Evolutionary conservation across 1,284 basidiomycete genomes (phyloP).

Genomic region (Leccinum solheimii): DNA sequence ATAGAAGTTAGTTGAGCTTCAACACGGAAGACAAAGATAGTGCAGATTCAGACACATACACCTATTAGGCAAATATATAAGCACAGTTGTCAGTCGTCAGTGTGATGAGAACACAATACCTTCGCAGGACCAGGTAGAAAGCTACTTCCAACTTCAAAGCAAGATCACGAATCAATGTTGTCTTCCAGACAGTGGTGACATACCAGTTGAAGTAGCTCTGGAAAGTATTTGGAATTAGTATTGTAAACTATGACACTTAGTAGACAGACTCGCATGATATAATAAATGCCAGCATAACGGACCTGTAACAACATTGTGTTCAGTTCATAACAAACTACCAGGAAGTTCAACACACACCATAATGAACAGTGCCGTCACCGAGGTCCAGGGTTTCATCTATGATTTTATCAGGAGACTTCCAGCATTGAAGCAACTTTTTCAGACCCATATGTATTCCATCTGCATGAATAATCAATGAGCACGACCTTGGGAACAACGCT

Average conservation of each 20-base stretch:
- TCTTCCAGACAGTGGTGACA: not conserved
- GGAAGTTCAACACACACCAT: not conserved
- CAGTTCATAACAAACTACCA: not conserved
- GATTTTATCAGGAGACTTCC: not conserved
- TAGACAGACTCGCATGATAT: not conserved
- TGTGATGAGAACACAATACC: not conserved
- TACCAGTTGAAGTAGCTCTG: not conserved
- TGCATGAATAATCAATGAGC: not conserved
- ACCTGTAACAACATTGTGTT: not conserved
- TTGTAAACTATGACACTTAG: not conserved
- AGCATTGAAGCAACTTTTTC: not conserved
- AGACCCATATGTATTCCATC: not conserved
- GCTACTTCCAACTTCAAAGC: not conserved
- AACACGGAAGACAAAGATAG: not conserved
- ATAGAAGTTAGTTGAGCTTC: not conserved
- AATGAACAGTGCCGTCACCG: not conserved
- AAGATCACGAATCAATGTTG: not conserved
- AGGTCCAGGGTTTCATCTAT: not conserved
- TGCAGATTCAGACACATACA: not conserved
- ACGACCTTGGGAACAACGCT: not conserved
- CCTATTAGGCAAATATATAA: not conserved
- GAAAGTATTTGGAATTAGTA: not conserved
- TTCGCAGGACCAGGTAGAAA: not conserved
- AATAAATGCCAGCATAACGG: not conserved
- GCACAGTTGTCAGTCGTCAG: not conserved